Percentiles rank a stretch among this genome's conserved stretches.
Conservation (phyloP, 73 alveolate species). For the Tetrahymena elliotti region DNA sequence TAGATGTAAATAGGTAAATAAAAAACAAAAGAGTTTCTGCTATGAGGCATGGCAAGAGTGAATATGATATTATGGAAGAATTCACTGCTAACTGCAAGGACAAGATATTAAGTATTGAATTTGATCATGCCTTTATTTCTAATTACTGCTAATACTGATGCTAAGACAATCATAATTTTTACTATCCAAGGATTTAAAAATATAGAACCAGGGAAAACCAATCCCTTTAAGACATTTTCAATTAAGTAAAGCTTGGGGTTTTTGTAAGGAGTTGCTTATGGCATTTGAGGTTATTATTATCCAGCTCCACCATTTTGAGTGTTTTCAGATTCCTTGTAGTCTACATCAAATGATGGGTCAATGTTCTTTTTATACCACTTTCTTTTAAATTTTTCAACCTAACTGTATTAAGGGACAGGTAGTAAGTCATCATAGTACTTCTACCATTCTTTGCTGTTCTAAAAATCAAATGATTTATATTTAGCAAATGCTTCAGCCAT, state of each 20-base stretch:
- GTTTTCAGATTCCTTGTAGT: not conserved
- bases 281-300: not conserved
- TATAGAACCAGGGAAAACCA: not conserved
- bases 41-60: not conserved
- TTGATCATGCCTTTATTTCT: not conserved
- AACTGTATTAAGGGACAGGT: not conserved
- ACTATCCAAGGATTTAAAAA: not conserved
- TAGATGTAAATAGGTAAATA: not conserved
- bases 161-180: not conserved
- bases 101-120: not conserved
- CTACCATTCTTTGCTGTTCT: not conserved
- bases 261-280: not conserved
- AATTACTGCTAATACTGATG: not conserved
- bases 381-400: constrained; percentile 1
- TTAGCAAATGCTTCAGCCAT: constrained; percentile 7
- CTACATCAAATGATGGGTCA: not conserved
- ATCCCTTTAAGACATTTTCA: not conserved
- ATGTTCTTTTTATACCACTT: constrained; percentile 1
- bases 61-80: not conserved
- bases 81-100: not conserved
- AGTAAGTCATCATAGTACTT: not conserved
- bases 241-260: not conserved
- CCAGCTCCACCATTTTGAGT: not conserved
- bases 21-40: not conserved
- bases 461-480: not conserved